phyloP scores from a whole-genome alignment of 2,329 filamentous ascomycete genomes.

The Pestalotiopsis fici region DNA sequence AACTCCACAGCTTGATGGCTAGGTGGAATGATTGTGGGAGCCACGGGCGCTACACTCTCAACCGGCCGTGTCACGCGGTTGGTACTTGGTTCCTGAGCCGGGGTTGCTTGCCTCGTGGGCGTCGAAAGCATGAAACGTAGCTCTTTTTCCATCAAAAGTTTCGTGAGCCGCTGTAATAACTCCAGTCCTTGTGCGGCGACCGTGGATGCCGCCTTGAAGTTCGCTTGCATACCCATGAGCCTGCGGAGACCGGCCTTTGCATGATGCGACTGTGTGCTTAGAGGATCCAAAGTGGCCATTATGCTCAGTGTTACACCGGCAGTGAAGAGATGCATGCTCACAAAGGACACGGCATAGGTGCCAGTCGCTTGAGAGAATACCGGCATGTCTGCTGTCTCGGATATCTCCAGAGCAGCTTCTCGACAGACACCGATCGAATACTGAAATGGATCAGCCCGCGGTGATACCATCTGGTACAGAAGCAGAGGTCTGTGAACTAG shows the following conservation, averaged over 20 bases:
- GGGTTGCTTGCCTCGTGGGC: not conserved
- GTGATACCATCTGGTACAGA: not conserved
- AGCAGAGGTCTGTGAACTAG: not conserved
- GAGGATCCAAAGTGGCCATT: slow-evolving; percentile 17
- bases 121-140: not conserved
- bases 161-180: not conserved
- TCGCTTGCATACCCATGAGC: slow-evolving; percentile 22
- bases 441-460: not conserved
- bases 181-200: not conserved
- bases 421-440: not conserved
- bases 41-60: not conserved
- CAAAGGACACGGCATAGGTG: slow-evolving; percentile 25
- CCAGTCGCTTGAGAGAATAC: slow-evolving; percentile 16
- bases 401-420: not conserved
- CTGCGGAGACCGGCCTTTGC: slow-evolving; percentile 21
- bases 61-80: not conserved
- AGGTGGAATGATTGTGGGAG: not conserved
- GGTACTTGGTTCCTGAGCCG: not conserved
- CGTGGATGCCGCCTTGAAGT: not conserved
- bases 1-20: not conserved
- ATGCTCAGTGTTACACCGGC: slow-evolving; percentile 25
- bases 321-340: slow-evolving; percentile 24
- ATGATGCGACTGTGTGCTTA: slow-evolving; percentile 18
- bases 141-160: not conserved
- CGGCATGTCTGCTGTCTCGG: slow-evolving; percentile 10